Conservation (phyloP, 2,329 filamentous ascomycete genomes). For the Monilinia vaccinii-corymbosi region DNA sequence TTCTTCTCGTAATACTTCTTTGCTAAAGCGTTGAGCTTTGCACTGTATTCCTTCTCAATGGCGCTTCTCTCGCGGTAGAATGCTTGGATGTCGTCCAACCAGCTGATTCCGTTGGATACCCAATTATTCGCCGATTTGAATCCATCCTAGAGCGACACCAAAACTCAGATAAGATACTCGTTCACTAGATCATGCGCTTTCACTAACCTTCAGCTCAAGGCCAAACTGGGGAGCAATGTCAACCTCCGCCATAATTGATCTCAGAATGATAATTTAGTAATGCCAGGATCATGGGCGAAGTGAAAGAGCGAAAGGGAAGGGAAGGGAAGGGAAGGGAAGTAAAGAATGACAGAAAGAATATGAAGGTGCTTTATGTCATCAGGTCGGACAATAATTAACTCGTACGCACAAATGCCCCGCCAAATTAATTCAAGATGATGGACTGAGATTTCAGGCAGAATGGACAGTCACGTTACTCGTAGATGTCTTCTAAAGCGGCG, state of each 20-base stretch:
- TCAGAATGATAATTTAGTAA: conserved; percentile 4
- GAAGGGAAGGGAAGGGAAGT: background rate
- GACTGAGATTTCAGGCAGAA: too few species aligned
- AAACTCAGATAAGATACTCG: conserved; percentile 15
- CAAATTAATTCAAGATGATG: too few species aligned
- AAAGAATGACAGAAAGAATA: background rate
- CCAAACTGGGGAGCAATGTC: conserved; percentile 82
- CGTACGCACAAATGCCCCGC: conserved; percentile 7
- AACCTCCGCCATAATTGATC: conserved; percentile 62
- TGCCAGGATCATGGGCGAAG: conserved; percentile 17
- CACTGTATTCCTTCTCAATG: conserved; percentile 95
- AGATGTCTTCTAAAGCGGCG: conserved; percentile 3
- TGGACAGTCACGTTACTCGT: too few species aligned
- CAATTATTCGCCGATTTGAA: conserved; percentile 93
- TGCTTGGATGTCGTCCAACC: conserved; percentile 93
- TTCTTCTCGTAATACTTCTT: conserved; percentile 99
- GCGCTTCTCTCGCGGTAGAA: conserved; percentile 92
- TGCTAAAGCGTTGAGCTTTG: conserved; percentile 76
- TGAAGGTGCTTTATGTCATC: conserved; percentile 2
- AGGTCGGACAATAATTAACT: background rate
- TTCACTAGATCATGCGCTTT: conserved; percentile 13
- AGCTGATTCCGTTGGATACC: conserved; percentile 81
- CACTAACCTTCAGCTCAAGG: conserved; percentile 77
- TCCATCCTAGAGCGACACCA: conserved; percentile 57
- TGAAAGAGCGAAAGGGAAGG: conserved; percentile 9